A percentile compares a stretch with the other conserved stretches of the same genome.
These are phyloP conservation scores for Pachysolen tannophilus DNA, from an alignment of 805 yeast species.

Conservation along the genomic window DNA sequence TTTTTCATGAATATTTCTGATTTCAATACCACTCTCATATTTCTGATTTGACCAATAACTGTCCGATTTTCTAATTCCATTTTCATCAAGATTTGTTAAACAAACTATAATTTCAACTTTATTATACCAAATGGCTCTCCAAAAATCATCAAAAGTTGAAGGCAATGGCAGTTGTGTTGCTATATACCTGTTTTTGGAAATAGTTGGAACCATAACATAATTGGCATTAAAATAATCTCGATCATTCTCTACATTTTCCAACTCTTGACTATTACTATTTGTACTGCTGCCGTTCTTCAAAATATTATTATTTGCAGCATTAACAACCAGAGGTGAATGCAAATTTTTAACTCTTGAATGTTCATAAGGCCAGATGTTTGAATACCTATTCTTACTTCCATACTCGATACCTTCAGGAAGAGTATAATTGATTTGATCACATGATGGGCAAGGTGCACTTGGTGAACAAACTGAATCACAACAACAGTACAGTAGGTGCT, in stretches of 20 bases:
- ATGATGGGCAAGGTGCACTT: slow-evolving; percentile 31
- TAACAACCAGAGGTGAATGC: slow-evolving; percentile 12
- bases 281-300: background rate
- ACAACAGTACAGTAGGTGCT: no score
- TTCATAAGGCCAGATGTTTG: slow-evolving; percentile 41
- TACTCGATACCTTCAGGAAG: slow-evolving; percentile 36
- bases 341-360: slow-evolving; percentile 34
- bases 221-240: slow-evolving; percentile 41
- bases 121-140: slow-evolving; percentile 30
- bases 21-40: slow-evolving; percentile 8
- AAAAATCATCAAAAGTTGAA: slow-evolving; percentile 34
- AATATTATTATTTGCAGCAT: no score
- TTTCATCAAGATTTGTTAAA: slow-evolving; percentile 21
- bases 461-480: slow-evolving; percentile 27
- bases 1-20: slow-evolving; percentile 1
- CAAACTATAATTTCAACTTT: slow-evolving; percentile 28
- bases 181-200: slow-evolving; percentile 25
- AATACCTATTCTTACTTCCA: slow-evolving; percentile 36
- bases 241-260: no score
- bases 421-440: slow-evolving; percentile 30
- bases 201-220: slow-evolving; percentile 24
- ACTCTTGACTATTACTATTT: slow-evolving; percentile 10
- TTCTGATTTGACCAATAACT: slow-evolving; percentile 15
- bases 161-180: slow-evolving; percentile 38
- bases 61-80: slow-evolving; percentile 14